A percentile compares a stretch with the other conserved stretches of the same genome.
phyloP scores from a whole-genome alignment of 2,329 filamentous ascomycete genomes.

The Fusarium sp. region DNA sequence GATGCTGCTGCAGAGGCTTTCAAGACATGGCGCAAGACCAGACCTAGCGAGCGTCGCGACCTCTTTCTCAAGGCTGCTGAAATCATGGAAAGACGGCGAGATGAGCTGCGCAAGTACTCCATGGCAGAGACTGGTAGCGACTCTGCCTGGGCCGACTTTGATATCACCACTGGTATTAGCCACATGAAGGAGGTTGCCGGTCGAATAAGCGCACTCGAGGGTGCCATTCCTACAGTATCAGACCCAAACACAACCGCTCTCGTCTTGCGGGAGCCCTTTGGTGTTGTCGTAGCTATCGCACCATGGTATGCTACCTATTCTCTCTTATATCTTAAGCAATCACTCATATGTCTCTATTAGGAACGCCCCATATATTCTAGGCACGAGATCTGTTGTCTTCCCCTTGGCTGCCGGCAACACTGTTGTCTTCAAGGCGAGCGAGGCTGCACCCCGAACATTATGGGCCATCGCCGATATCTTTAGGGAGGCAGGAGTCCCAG shows the following conservation, averaged over 20 bases:
- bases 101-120: slow-evolving; percentile 75
- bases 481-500: slow-evolving; percentile 81
- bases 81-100: slow-evolving; percentile 70
- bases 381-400: slow-evolving; percentile 68
- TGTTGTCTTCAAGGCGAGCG: slow-evolving; percentile 79
- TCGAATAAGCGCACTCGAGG: slow-evolving; percentile 57
- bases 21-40: slow-evolving; percentile 76
- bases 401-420: slow-evolving; percentile 86
- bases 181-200: slow-evolving; percentile 62
- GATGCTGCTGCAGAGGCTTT: slow-evolving; percentile 75
- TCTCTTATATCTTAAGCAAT: neutral
- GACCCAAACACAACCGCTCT: slow-evolving; percentile 65
- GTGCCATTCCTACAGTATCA: slow-evolving; percentile 54
- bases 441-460: slow-evolving; percentile 75
- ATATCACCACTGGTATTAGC: slow-evolving; percentile 55
- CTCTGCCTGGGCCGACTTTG: slow-evolving; percentile 59
- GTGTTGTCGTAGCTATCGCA: slow-evolving; percentile 83
- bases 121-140: slow-evolving; percentile 62
- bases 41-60: slow-evolving; percentile 73
- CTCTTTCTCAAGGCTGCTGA: slow-evolving; percentile 80
- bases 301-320: slow-evolving; percentile 74
- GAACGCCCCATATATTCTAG: slow-evolving; percentile 72
- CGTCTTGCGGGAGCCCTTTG: slow-evolving; percentile 81
- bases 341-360: slow-evolving; percentile 52
- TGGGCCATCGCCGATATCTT: slow-evolving; percentile 75